Conservation (phyloP, 371 early-diverging fungal genomes). For the Batkoa obscura region DNA sequence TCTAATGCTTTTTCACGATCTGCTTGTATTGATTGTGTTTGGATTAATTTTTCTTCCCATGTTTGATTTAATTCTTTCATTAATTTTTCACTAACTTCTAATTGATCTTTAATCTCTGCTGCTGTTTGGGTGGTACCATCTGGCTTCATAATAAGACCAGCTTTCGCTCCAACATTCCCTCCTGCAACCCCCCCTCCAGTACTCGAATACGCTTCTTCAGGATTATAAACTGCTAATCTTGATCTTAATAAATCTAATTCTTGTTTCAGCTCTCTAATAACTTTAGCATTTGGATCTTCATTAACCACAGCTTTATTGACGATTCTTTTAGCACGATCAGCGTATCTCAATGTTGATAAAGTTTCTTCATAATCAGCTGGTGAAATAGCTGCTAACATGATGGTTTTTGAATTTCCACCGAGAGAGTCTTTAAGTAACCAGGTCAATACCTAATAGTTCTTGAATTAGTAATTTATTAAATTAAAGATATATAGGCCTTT, state of each 20-base stretch:
- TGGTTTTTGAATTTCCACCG: conserved; percentile 84
- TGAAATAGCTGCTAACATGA: conserved; percentile 80
- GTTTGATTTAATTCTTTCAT: conserved; percentile 60
- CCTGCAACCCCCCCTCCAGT: background rate
- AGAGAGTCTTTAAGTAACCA: conserved; percentile 87
- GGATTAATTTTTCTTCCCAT: conserved; percentile 67
- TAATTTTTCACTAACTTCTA: conserved; percentile 72
- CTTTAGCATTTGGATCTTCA: conserved; percentile 67
- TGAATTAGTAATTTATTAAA: background rate
- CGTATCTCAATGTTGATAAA: conserved; percentile 85
- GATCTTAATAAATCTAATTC: conserved; percentile 53
- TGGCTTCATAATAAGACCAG: background rate
- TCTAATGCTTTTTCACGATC: conserved; percentile 57
- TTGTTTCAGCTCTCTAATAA: conserved; percentile 73
- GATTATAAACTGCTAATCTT: conserved; percentile 37
- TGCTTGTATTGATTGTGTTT: conserved; percentile 50
- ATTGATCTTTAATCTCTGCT: conserved; percentile 51
- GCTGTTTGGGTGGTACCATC: conserved; percentile 27
- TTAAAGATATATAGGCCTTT: background rate
- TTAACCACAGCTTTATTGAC: conserved; percentile 84
- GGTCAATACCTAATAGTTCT: conserved; percentile 47
- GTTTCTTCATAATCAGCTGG: conserved; percentile 68
- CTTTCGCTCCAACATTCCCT: background rate
- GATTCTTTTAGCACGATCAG: conserved; percentile 83
- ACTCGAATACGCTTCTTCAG: conserved; percentile 16